Evolutionary conservation across 1,284 basidiomycete species (phyloP).

Genomic region (Leccinum solheimii): DNA sequence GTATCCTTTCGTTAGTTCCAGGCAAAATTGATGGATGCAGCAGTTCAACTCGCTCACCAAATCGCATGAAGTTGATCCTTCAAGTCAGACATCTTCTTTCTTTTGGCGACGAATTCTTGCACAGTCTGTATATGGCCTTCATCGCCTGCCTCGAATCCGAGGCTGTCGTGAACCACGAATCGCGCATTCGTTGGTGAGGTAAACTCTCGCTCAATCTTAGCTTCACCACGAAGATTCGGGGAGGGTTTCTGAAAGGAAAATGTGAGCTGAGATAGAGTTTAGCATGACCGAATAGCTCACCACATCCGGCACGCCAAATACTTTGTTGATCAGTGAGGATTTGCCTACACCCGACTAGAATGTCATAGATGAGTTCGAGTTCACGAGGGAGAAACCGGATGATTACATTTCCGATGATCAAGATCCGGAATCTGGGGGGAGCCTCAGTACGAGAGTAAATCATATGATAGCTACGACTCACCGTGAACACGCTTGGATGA

Average conservation of each 20-base stretch:
- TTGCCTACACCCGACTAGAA: slow-evolving; percentile 11
- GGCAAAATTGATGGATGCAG: background rate
- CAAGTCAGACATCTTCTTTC: background rate
- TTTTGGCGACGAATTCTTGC: slow-evolving; percentile 5
- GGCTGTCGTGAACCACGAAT: slow-evolving; percentile 23
- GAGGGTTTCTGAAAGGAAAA: background rate
- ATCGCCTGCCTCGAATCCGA: slow-evolving; percentile 20
- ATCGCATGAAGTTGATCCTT: too few species aligned
- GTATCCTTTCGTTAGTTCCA: too few species aligned
- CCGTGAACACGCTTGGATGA: slow-evolving; percentile 11
- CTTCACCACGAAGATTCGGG: background rate
- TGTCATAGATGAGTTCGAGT: background rate
- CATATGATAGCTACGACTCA: background rate
- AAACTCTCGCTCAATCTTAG: slow-evolving; percentile 14
- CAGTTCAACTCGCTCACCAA: background rate
- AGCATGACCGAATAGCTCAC: slow-evolving; percentile 5
- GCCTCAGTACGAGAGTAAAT: background rate
- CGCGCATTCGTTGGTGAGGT: slow-evolving; percentile 9
- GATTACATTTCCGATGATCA: slow-evolving; percentile 21
- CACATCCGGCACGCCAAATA: slow-evolving; percentile 15
- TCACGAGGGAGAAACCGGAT: background rate
- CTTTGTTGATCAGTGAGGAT: slow-evolving; percentile 10
- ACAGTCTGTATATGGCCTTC: slow-evolving; percentile 5
- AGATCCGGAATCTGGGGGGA: slow-evolving; percentile 15
- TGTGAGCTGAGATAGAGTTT: too few species aligned